A percentile compares a stretch with the other conserved stretches of the same genome.
Conservation (phyloP, 169 alveolate species). For the Plasmodium sp. region DNA sequence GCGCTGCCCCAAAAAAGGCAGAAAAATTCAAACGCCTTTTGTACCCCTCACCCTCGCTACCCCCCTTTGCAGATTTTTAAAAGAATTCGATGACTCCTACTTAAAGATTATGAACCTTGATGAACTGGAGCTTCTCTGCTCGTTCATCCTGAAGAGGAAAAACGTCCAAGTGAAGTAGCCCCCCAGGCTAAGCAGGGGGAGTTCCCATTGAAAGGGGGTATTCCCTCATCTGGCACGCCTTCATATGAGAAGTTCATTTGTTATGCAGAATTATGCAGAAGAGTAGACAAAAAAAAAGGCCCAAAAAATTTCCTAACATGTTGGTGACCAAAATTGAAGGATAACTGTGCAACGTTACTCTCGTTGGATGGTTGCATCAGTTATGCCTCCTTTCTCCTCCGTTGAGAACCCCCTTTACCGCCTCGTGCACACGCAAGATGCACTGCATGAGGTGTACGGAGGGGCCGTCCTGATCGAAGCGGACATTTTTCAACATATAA, state of each 20-base stretch:
- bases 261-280: neutral
- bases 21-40: neutral
- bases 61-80: conserved; percentile 7
- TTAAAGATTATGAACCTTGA: conserved; percentile 46
- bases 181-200: neutral
- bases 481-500: conserved; percentile 5
- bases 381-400: neutral
- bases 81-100: conserved; percentile 46
- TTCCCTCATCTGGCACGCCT: neutral
- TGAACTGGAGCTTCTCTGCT: conserved; percentile 50
- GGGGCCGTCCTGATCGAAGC: neutral
- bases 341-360: neutral
- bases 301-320: neutral
- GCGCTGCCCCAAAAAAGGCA: neutral
- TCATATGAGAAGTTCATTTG: neutral
- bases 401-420: neutral
- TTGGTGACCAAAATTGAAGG: neutral
- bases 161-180: conserved; percentile 1
- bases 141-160: conserved; percentile 38
- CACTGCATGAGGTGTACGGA: conserved; percentile 5
- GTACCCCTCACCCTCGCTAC: neutral
- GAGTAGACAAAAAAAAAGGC: neutral
- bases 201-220: neutral
- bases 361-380: neutral
- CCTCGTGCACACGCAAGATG: neutral